These are phyloP conservation scores for Pulicaria dysenterica DNA, from an alignment of 129 eudicot genomes.

Conservation along the genomic window DNA sequence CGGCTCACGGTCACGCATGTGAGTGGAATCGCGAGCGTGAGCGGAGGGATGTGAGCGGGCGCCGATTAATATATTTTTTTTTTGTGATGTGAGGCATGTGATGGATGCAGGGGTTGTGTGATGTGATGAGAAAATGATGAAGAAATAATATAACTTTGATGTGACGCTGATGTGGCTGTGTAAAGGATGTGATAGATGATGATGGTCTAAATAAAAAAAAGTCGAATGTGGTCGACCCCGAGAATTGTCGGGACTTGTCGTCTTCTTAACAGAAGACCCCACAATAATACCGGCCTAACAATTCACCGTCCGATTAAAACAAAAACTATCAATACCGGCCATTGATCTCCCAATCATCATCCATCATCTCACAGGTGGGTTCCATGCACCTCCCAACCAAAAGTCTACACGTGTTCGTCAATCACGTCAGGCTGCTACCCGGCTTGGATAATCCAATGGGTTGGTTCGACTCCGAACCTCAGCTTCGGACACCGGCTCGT, in stretches of 20 bases:
- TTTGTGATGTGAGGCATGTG: too few species aligned
- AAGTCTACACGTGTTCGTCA: conserved; percentile 27
- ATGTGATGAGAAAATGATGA: too few species aligned
- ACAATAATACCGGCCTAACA: conserved; percentile 15
- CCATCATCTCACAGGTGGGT: conserved; percentile 34
- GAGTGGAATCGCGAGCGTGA: too few species aligned
- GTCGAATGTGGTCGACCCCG: conserved; percentile 4
- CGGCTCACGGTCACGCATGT: too few species aligned
- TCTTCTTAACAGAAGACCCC: conserved; percentile 17
- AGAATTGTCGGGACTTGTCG: conserved; percentile 21
- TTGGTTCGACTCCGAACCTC: conserved; percentile 31
- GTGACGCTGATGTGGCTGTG: too few species aligned
- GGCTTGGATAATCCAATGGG: neutral
- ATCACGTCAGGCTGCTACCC: conserved; percentile 38
- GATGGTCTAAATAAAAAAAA: neutral
- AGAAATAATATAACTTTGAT: too few species aligned
- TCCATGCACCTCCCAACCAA: conserved; percentile 30
- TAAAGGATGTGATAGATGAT: too few species aligned
- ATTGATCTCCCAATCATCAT: conserved; percentile 14
- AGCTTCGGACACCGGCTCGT: neutral
- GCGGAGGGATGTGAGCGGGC: too few species aligned
- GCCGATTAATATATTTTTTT: too few species aligned
- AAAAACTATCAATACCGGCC: conserved; percentile 15
- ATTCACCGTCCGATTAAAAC: conserved; percentile 18
- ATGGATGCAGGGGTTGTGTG: too few species aligned